Evolutionary conservation across 2,329 filamentous ascomycete genomes (phyloP).

Genomic region (Penicillium sp.): DNA sequence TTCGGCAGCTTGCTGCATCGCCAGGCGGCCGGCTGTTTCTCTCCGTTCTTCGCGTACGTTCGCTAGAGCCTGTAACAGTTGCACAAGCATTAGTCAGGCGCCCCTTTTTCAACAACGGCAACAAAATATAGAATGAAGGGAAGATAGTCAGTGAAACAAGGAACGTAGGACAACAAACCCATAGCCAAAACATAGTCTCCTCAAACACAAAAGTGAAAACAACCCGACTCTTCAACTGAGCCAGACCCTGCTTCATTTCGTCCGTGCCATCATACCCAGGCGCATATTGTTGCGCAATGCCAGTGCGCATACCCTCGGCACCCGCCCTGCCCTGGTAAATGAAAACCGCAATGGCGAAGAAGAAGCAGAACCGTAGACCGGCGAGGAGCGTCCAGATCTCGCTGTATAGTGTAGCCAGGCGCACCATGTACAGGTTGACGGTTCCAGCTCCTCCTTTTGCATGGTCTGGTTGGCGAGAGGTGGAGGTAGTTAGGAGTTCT

Average conservation of each 20-base stretch:
- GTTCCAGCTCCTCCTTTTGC: constrained; percentile 38
- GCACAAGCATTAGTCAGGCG: not conserved
- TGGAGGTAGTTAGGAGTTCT: constrained; percentile 50
- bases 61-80: constrained; percentile 25
- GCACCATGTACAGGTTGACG: constrained; percentile 23
- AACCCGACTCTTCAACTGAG: constrained; percentile 75
- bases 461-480: not conserved
- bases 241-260: constrained; percentile 42
- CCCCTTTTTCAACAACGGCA: not conserved
- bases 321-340: constrained; percentile 33
- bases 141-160: not conserved
- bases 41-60: constrained; percentile 37
- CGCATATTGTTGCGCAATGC: constrained; percentile 12
- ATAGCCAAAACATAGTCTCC: constrained; percentile 83
- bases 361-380: constrained; percentile 32
- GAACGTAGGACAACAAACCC: constrained; percentile 49
- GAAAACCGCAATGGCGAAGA: constrained; percentile 34
- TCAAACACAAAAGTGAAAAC: constrained; percentile 82
- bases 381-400: constrained; percentile 37
- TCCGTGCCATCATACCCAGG: not conserved
- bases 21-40: constrained; percentile 23
- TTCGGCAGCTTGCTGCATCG: constrained; percentile 16
- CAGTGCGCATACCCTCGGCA: constrained; percentile 22
- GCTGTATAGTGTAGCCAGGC: constrained; percentile 31
- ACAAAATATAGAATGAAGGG: not conserved